A percentile compares a stretch with the other conserved stretches of the same genome.
Evolutionary conservation across 306 rosid genomes (phyloP).

Genomic region (Geum urbanum): DNA sequence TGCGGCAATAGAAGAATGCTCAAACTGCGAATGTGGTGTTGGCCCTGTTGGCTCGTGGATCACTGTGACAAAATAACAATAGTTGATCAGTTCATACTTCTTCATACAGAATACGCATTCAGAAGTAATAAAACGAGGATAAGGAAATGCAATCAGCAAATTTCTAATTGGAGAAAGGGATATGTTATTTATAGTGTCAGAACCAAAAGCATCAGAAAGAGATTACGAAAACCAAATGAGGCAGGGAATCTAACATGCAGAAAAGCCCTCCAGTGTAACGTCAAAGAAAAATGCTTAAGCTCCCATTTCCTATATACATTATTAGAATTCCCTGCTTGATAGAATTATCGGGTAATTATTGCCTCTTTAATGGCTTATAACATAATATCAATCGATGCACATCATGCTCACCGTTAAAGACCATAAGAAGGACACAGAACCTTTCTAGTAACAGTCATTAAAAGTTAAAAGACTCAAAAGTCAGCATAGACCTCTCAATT

Average conservation of each 20-base stretch:
- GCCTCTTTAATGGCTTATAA: neutral
- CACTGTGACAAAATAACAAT: slow-evolving; percentile 42
- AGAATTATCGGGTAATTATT: neutral
- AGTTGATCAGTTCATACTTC: slow-evolving; percentile 1
- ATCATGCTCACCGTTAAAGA: neutral
- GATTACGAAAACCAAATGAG: neutral
- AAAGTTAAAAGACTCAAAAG: no score
- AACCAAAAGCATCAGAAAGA: neutral
- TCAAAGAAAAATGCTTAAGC: neutral
- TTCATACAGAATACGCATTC: neutral
- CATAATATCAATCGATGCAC: neutral
- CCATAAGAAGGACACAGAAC: neutral
- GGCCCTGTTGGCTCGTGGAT: slow-evolving; percentile 84
- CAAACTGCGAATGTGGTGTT: slow-evolving; percentile 67
- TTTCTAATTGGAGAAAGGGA: neutral
- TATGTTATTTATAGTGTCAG: neutral
- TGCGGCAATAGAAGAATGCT: slow-evolving; percentile 88
- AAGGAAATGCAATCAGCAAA: neutral
- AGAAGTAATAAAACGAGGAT: neutral
- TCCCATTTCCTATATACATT: neutral
- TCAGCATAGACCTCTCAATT: neutral
- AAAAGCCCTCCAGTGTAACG: no score
- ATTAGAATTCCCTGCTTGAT: neutral
- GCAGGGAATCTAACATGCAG: neutral
- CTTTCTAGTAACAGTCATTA: neutral